A percentile compares a stretch with the other conserved stretches of the same genome.
Evolutionary conservation across 306 rosid genomes (phyloP).

Genomic region (Lithocarpus polystachyus): DNA sequence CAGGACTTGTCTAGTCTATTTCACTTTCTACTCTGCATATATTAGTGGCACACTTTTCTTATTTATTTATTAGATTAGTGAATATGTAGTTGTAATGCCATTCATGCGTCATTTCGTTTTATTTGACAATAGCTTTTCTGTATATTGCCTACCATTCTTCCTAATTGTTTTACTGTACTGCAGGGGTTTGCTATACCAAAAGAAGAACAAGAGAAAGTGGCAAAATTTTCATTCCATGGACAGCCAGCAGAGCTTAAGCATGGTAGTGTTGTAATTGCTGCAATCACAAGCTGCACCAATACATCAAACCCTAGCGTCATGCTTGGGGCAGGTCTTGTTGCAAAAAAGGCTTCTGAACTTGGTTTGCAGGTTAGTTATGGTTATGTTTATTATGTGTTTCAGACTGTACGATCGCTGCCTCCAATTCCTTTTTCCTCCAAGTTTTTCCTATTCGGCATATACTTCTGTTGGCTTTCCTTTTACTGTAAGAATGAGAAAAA

Average conservation of each 20-base stretch:
- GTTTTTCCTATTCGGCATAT: background rate
- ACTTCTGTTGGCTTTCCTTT: conserved; percentile 1
- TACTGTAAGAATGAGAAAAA: background rate
- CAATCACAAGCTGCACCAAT: conserved; percentile 94
- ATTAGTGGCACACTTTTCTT: background rate
- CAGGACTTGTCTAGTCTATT: conserved; percentile 9
- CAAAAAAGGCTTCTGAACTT: conserved; percentile 83
- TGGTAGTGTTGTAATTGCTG: conserved; percentile 93
- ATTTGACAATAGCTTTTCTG: conserved; percentile 12
- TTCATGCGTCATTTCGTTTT: conserved; percentile 13
- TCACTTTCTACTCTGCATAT: background rate
- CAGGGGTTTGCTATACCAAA: conserved; percentile 94
- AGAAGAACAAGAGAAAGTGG: conserved; percentile 74
- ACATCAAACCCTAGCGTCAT: conserved; percentile 97
- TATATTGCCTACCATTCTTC: conserved; percentile 1
- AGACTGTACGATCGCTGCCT: background rate
- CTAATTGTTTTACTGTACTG: conserved; percentile 15
- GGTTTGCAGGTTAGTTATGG: conserved; percentile 67
- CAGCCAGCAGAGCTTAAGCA: conserved; percentile 88
- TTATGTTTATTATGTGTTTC: conserved; percentile 1
- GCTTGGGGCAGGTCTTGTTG: conserved; percentile 97
- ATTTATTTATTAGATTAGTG: background rate
- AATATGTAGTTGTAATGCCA: conserved; percentile 13
- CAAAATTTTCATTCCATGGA: conserved; percentile 78
- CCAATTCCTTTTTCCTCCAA: conserved; percentile 3